Percentiles rank a stretch among this genome's conserved stretches.
These are phyloP conservation scores for Arxiozyma slooffiae DNA, from an alignment of 1,139 yeast genomes.

Conservation along the genomic window DNA sequence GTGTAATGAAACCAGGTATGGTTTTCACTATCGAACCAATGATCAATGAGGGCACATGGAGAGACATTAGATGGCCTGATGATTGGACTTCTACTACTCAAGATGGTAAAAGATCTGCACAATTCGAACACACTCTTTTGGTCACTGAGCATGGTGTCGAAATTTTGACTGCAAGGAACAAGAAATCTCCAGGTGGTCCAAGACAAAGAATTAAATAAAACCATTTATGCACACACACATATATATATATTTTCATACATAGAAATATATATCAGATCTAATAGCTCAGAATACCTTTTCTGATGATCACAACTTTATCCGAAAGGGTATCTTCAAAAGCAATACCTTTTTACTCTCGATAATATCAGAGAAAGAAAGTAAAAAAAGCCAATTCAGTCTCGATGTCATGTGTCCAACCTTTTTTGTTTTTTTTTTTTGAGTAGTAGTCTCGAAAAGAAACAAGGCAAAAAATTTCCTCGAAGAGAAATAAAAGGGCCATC, in stretches of 20 bases:
- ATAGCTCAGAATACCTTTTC: neutral
- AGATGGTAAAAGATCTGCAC: constrained; percentile 86
- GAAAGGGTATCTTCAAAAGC: too few species aligned
- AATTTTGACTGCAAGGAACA: constrained; percentile 72
- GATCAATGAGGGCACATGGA: constrained; percentile 81
- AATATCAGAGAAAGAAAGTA: too few species aligned
- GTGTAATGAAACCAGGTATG: constrained; percentile 92
- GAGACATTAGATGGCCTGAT: constrained; percentile 91
- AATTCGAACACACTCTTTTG: constrained; percentile 85
- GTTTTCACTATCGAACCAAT: constrained; percentile 97
- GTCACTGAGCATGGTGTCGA: constrained; percentile 94
- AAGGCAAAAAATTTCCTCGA: too few species aligned
- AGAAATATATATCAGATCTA: neutral
- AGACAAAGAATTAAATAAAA: constrained; percentile 42
- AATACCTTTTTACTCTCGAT: too few species aligned
- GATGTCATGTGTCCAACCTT: neutral
- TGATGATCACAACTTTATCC: too few species aligned
- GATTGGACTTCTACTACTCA: constrained; percentile 91
- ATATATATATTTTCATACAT: neutral
- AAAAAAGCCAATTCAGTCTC: neutral
- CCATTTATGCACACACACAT: neutral
- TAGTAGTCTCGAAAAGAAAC: neutral
- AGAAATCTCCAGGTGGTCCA: constrained; percentile 83
- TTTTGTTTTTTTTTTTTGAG: too few species aligned
- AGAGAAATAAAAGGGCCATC: neutral